Conservation (phyloP, 2,329 filamentous ascomycete species). For the Camillea tinctor region DNA sequence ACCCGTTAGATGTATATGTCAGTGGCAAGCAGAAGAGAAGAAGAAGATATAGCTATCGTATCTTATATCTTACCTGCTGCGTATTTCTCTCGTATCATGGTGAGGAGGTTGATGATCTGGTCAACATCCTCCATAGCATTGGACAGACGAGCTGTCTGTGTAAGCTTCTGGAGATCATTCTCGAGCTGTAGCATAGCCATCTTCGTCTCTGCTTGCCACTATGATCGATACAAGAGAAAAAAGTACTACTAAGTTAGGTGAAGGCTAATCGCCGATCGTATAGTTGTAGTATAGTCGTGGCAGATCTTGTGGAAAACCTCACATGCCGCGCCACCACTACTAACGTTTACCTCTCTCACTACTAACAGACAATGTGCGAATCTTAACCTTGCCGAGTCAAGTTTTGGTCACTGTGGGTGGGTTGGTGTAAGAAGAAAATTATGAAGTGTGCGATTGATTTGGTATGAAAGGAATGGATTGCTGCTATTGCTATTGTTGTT, state of each 20-base stretch:
- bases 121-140: slow-evolving; percentile 79
- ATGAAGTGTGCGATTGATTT: too few species aligned
- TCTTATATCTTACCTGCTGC: slow-evolving; percentile 55
- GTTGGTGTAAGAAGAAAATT: background rate
- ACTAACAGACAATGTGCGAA: background rate
- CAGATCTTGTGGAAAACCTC: background rate
- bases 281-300: background rate
- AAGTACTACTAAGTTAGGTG: background rate
- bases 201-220: slow-evolving; percentile 21
- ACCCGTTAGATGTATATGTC: slow-evolving; percentile 10
- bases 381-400: too few species aligned
- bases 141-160: slow-evolving; percentile 65
- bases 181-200: slow-evolving; percentile 58
- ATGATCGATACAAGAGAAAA: background rate
- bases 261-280: background rate
- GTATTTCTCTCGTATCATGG: slow-evolving; percentile 70
- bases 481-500: too few species aligned
- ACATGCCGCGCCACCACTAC: background rate
- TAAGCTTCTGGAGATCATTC: slow-evolving; percentile 72
- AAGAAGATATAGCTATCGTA: background rate
- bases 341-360: too few species aligned
- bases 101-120: slow-evolving; percentile 74
- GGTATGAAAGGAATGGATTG: background rate
- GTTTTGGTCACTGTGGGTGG: too few species aligned
- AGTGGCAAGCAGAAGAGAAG: background rate